Base-by-base conservation (phyloP, 169 alveolate species). In the Plasmodium blacklocki region DNA sequence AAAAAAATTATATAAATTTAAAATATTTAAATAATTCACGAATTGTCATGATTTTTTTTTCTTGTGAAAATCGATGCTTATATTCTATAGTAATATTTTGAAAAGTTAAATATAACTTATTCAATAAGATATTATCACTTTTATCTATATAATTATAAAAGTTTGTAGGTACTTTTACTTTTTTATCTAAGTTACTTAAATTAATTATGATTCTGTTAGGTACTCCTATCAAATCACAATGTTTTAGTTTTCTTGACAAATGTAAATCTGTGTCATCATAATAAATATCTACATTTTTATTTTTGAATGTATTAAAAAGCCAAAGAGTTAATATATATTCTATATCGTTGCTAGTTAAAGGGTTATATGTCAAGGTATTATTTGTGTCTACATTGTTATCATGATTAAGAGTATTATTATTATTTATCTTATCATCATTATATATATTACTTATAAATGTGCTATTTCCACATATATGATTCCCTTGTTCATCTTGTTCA, bases 251-350 rank as follows among this genome's bases (percentile, higher is more conserved):
- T 45, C 89, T 68, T 18, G 89, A 78, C 45, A 78, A 58, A 70
- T 78, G 89, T 26, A 78, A 66, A 66, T 78, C 89, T 0, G 89
- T 78, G 21, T 78, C 76, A 11, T 78, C 89, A 59, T 64, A 78
- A 54, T 78, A 78, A 8, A 23, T 63, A n/a, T 78, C 89, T 14
- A 78, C 70, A 47, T 78, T 52, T 47, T 70, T 64, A 45, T 26
- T 67, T 64, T 66, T 63, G 54, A 78, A 67, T 4, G 76, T 49
- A 21, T 64, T 78, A 59, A 49, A 78, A 3, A 78, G 4, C 76
- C 76, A 78, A 3, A 64, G 29, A 5, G 89, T 66, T 66, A 78
- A 58, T 19, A 78, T 47, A 45, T 66, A 78, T 45, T 78, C 89
- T 14, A 78, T 59, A 45, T 78, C 89, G 47, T 78, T 78, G n/a